Conservation (phyloP, 2,329 filamentous ascomycete genomes). For the Alternaria sp. region DNA sequence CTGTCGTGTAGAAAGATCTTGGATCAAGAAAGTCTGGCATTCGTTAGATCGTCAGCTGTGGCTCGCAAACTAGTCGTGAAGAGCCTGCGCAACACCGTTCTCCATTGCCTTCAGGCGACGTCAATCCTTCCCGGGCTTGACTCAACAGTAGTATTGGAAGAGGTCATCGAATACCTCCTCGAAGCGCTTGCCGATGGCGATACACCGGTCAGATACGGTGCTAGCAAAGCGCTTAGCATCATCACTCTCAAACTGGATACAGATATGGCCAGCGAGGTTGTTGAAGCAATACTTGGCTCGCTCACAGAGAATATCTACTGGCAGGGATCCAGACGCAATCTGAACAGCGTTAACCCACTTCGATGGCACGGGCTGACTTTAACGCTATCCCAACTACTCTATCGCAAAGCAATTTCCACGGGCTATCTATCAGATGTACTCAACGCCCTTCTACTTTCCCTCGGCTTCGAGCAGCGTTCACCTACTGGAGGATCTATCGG, state of each 20-base stretch:
- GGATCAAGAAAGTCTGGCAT: conserved; percentile 59
- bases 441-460: conserved; percentile 76
- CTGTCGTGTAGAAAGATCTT: conserved; percentile 68
- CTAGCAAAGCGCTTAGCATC: conserved; percentile 90
- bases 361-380: conserved; percentile 94
- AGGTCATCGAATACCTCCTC: conserved; percentile 81
- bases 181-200: conserved; percentile 84
- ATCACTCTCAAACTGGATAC: conserved; percentile 80
- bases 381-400: conserved; percentile 85
- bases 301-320: conserved; percentile 69
- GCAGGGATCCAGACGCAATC: conserved; percentile 64
- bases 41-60: conserved; percentile 75
- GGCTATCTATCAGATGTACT: conserved; percentile 76
- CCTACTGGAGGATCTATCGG: conserved; percentile 86
- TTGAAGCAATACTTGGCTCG: conserved; percentile 81
- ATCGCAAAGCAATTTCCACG: conserved; percentile 79
- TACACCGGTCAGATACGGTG: conserved; percentile 86
- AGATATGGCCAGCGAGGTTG: conserved; percentile 84
- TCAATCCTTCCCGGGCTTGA: conserved; percentile 48
- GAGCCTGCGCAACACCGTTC: conserved; percentile 76
- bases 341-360: conserved; percentile 79
- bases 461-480: conserved; percentile 88
- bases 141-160: conserved; percentile 66
- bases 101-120: conserved; percentile 65
- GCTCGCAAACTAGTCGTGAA: conserved; percentile 86